Conservation (phyloP, 805 yeast species). For the Yamadazyma akitaensis region DNA sequence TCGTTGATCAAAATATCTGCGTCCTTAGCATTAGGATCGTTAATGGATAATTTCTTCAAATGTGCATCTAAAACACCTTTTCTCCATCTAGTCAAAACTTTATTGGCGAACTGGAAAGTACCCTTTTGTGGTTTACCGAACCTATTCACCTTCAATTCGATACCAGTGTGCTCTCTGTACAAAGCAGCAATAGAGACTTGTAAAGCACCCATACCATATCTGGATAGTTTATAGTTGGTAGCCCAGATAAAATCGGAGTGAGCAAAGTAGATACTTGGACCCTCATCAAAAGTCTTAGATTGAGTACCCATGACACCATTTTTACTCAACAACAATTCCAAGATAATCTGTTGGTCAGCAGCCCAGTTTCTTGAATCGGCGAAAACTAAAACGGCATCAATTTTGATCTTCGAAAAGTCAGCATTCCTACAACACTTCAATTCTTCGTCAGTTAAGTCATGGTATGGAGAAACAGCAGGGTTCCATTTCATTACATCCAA, state of each 20-base stretch:
- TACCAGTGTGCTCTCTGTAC: constrained; percentile 81
- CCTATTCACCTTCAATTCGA: constrained; percentile 72
- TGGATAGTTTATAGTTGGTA: constrained; percentile 72
- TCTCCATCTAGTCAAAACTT: constrained; percentile 75
- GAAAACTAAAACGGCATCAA: constrained; percentile 83
- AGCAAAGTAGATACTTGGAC: constrained; percentile 82
- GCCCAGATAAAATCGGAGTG: constrained; percentile 95
- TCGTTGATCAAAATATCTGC: constrained; percentile 43
- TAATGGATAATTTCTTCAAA: constrained; percentile 49
- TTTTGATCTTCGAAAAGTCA: constrained; percentile 64
- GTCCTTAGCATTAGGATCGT: constrained; percentile 41
- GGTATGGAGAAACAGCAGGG: constrained; percentile 73
- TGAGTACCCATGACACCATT: constrained; percentile 84
- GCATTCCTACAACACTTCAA: constrained; percentile 47
- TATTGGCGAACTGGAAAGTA: constrained; percentile 80
- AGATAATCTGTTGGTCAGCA: constrained; percentile 84
- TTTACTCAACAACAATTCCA: constrained; percentile 73
- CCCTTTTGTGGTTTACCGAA: constrained; percentile 90
- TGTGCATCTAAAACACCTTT: constrained; percentile 73
- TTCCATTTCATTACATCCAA: constrained; percentile 81
- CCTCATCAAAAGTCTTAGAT: constrained; percentile 66
- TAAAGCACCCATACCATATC: constrained; percentile 94
- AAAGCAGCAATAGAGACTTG: constrained; percentile 85
- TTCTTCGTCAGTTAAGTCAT: constrained; percentile 73
- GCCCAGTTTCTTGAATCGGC: constrained; percentile 95